Base-by-base conservation (phyloP, 768 basidiomycete species). In the Trametes cingulata region DNA sequence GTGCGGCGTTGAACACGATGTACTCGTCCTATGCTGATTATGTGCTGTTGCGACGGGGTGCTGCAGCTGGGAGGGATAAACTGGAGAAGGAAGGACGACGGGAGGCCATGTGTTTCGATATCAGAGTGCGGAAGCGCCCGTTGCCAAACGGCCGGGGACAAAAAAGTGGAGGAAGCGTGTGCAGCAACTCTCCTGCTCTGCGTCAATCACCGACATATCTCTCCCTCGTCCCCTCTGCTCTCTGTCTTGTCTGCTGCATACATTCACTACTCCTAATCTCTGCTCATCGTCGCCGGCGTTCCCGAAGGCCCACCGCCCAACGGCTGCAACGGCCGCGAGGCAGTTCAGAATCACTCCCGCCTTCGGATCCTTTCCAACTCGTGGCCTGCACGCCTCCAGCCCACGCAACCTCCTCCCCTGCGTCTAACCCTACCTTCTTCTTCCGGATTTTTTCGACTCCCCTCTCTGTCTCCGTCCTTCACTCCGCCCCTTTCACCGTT, bases 361-460 rank as follows among this genome's bases (percentile, higher is more conserved):
- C 45, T 43, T 53, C 56, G 61, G 61, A 58, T 53, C 60, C 65
- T 68, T 65, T 68, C 67, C 68, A 67, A 73, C 73, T 74, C 73
- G 73, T 74, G 73, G 73, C 69, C 53, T 70, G 65, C 73, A 73
- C 73, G 73, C 72, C 69, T 68, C 65, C 62, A 64, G 60, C 56
- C 68, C 67, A 65, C 70, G 56, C 61, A 63, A 65, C 71, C 68
- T 64, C 68, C 63, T 61, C 60, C 60, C 65, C 66, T 68, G 61
- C 66, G 64, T 56, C 66, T 67, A 67, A 68, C 67, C 69, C 64
- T 58, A 29, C 56, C 53, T 50, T 52, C 65, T 54, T 40, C 54
- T 65, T 64, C 58, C 58, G 46, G 47, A 55, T 61, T 67, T 67
- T 66, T 67, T 61, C 54, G 56, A 33, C 56, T 56, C 65, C 64